Conservation (phyloP, 2,329 filamentous ascomycete species). For the Pseudocercospora vitis region DNA sequence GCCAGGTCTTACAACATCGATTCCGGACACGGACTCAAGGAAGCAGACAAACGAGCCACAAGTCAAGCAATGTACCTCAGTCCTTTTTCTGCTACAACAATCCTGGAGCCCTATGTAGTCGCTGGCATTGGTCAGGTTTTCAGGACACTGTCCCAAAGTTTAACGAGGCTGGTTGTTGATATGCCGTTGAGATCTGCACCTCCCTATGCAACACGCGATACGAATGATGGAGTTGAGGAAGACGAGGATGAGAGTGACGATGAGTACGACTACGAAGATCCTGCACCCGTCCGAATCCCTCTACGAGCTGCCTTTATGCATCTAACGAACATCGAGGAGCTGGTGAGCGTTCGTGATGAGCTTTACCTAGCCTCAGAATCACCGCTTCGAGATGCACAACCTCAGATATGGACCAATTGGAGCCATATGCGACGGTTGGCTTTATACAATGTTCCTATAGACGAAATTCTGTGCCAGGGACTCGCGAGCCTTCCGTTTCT, state of each 20-base stretch:
- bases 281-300: neutral
- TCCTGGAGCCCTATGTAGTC: neutral
- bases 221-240: too few species aligned
- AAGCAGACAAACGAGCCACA: neutral
- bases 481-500: neutral
- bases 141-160: neutral
- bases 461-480: neutral
- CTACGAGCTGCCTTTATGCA: neutral
- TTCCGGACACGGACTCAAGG: neutral
- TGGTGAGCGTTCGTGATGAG: neutral
- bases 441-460: neutral
- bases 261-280: neutral
- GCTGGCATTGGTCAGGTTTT: neutral
- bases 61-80: neutral
- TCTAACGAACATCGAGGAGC: neutral
- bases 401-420: neutral
- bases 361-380: neutral
- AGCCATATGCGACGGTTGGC: neutral
- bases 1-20: neutral
- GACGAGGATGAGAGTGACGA: neutral
- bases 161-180: neutral
- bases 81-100: neutral
- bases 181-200: neutral
- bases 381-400: neutral
- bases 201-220: too few species aligned